Evolutionary conservation across 352 stramenopile species (phyloP).

Genomic region (Phytophthora niederhauseri): DNA sequence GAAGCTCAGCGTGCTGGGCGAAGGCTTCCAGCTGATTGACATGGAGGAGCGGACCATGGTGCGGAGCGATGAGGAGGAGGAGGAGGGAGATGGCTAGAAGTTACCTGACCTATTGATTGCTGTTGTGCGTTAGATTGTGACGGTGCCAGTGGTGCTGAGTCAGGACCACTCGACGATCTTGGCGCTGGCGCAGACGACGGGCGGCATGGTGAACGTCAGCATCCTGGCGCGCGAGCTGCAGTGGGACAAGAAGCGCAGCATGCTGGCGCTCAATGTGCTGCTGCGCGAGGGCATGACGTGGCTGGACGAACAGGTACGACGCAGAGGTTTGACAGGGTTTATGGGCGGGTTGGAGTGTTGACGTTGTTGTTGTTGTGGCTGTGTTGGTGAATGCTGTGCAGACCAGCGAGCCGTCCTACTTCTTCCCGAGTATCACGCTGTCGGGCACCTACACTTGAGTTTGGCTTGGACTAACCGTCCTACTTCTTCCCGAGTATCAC

Average conservation of each 20-base stretch:
- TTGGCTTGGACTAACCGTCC: slow-evolving; percentile 55
- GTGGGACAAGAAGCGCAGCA: slow-evolving; percentile 94
- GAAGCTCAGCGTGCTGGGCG: slow-evolving; percentile 94
- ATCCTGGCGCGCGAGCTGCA: slow-evolving; percentile 80
- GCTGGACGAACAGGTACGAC: slow-evolving; percentile 91
- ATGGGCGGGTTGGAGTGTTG: neutral
- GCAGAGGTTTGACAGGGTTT: neutral
- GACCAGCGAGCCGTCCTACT: slow-evolving; percentile 77
- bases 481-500: slow-evolving; percentile 92
- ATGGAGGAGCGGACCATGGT: slow-evolving; percentile 94
- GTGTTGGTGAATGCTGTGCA: slow-evolving; percentile 9
- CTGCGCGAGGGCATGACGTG: slow-evolving; percentile 96
- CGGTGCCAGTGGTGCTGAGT: slow-evolving; percentile 95
- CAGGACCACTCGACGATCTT: slow-evolving; percentile 95
- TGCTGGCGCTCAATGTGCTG: slow-evolving; percentile 92
- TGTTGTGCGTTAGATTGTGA: slow-evolving; percentile 81
- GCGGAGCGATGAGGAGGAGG: neutral
- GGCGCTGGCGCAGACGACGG: slow-evolving; percentile 84
- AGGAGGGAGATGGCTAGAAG: neutral
- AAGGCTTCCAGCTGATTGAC: slow-evolving; percentile 94
- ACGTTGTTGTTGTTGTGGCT: neutral
- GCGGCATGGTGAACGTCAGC: slow-evolving; percentile 89
- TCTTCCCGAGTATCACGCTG: slow-evolving; percentile 88
- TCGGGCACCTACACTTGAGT: slow-evolving; percentile 73
- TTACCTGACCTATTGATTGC: neutral